These are phyloP conservation scores for Bifiguratus adelaidae DNA, from an alignment of 192 early-diverging fungal species.

Conservation along the genomic window DNA sequence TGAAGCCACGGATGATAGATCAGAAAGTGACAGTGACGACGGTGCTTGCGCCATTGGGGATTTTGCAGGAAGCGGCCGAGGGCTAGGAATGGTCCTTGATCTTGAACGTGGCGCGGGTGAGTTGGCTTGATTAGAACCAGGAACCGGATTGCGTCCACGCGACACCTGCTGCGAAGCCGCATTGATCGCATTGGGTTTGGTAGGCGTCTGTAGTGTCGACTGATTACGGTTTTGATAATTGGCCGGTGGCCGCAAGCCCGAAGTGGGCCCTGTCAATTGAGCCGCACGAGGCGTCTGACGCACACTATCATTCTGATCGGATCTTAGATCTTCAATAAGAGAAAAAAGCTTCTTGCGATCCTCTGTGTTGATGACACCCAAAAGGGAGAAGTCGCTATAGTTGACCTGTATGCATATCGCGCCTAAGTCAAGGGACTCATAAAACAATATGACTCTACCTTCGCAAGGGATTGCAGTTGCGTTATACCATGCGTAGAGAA, in stretches of 20 bases:
- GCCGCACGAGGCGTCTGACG: too few species aligned
- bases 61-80: not conserved
- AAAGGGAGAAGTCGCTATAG: slow-evolving; percentile 43
- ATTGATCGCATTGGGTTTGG: too few species aligned
- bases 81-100: not conserved
- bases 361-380: slow-evolving; percentile 46
- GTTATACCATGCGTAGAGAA: slow-evolving; percentile 46
- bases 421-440: not conserved
- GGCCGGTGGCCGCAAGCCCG: too few species aligned
- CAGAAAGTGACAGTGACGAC: slow-evolving; percentile 9
- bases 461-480: slow-evolving; percentile 49
- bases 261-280: too few species aligned
- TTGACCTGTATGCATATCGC: slow-evolving; percentile 81
- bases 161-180: too few species aligned
- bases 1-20: slow-evolving; percentile 3
- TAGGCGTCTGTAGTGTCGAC: too few species aligned
- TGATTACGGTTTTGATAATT: too few species aligned
- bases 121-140: too few species aligned
- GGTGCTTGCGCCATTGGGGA: slow-evolving; percentile 2
- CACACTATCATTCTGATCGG: too few species aligned
- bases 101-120: too few species aligned
- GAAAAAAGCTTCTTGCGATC: slow-evolving; percentile 45
- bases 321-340: slow-evolving; percentile 22
- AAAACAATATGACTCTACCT: slow-evolving; percentile 20
- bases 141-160: too few species aligned